Evolutionary conservation across 306 rosid species (phyloP).

Genomic region (Dicorynia guianensis): DNA sequence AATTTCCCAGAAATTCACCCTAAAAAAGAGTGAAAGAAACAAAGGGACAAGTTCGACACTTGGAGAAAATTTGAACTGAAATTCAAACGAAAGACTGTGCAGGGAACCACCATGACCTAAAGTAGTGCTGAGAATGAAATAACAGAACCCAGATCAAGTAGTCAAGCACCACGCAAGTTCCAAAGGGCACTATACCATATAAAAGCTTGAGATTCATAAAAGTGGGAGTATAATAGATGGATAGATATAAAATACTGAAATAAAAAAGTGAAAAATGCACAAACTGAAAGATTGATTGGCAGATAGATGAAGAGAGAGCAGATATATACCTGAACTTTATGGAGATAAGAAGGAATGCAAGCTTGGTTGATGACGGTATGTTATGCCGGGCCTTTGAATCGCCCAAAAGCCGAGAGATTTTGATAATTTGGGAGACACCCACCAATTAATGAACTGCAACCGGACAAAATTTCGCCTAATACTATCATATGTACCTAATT

Average conservation of each 20-base stretch:
- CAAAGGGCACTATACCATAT: constrained; percentile 21
- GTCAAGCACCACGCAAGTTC: constrained; percentile 29
- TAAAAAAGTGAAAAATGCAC: not conserved
- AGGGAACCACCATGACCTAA: constrained; percentile 40
- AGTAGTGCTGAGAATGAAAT: constrained; percentile 38
- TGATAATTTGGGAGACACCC: constrained; percentile 31
- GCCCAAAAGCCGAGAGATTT: constrained; percentile 41
- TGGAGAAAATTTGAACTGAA: not conserved
- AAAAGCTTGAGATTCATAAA: constrained; percentile 31
- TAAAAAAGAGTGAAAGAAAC: constrained; percentile 26
- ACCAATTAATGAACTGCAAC: constrained; percentile 34
- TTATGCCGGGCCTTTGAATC: constrained; percentile 32
- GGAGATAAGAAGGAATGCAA: constrained; percentile 45
- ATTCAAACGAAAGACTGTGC: not conserved
- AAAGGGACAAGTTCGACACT: constrained; percentile 15
- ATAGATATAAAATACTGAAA: constrained; percentile 26
- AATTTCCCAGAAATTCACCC: constrained; percentile 17
- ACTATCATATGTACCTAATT: constrained; percentile 17
- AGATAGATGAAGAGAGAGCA: constrained; percentile 23
- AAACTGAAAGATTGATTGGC: constrained; percentile 25
- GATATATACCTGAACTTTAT: constrained; percentile 38
- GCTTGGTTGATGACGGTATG: constrained; percentile 14
- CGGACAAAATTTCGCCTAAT: constrained; percentile 31
- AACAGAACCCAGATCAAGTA: constrained; percentile 35
- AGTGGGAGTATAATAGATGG: constrained; percentile 15